phyloP scores from a whole-genome alignment of 2,329 filamentous ascomycete genomes.

The Fusarium luffae region DNA sequence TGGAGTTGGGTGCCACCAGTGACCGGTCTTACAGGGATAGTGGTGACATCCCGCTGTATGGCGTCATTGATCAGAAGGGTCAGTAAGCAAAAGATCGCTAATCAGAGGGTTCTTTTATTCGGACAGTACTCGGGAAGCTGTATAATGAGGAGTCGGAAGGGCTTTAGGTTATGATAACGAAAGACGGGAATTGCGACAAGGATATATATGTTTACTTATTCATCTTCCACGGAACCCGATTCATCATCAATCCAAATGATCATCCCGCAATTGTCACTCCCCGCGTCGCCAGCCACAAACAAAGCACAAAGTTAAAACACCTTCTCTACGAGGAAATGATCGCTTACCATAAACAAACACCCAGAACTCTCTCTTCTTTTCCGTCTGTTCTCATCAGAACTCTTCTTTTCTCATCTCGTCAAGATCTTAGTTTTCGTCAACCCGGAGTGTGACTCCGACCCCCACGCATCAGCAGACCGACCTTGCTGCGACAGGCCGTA shows the following conservation, averaged over 20 bases:
- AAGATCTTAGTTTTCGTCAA: background rate
- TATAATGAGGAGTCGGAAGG: background rate
- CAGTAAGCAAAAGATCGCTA: background rate
- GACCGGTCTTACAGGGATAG: conserved; percentile 24
- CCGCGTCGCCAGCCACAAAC: background rate
- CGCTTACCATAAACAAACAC: background rate
- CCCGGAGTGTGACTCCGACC: background rate
- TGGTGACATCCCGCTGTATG: conserved; percentile 17
- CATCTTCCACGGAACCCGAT: background rate
- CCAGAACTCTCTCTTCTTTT: too few species aligned
- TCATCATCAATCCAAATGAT: background rate
- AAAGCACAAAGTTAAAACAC: background rate
- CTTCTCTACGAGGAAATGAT: background rate
- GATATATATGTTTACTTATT: too few species aligned
- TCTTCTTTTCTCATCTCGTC: background rate
- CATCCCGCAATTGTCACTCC: background rate
- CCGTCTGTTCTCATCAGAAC: background rate
- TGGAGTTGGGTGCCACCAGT: conserved; percentile 19
- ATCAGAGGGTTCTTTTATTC: background rate
- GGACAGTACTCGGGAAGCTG: background rate
- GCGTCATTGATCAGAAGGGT: conserved; percentile 24
- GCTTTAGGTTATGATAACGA: too few species aligned
- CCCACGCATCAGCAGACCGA: background rate
- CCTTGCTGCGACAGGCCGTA: background rate
- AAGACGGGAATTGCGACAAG: too few species aligned